phyloP scores from a whole-genome alignment of 306 rosid species.

The Vigna radiata region DNA sequence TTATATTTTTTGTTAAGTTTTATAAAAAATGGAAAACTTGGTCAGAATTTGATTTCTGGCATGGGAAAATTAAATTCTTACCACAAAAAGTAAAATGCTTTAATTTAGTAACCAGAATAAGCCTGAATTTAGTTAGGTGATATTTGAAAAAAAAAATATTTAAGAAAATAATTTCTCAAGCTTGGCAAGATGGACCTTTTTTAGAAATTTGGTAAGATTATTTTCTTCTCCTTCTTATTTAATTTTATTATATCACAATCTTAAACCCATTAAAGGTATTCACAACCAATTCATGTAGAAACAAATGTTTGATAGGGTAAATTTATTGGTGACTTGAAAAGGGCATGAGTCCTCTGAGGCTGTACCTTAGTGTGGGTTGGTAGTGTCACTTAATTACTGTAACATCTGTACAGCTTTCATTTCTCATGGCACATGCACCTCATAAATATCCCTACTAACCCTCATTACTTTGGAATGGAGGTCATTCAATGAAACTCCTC shows the following conservation, averaged over 20 bases:
- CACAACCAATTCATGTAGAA: neutral
- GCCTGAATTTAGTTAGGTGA: too few relatives aligned
- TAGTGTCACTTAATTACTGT: conserved; percentile 45
- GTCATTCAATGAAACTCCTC: conserved; percentile 44
- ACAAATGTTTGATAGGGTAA: conserved; percentile 16
- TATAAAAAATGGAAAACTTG: too few relatives aligned
- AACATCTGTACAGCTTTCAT: conserved; percentile 54
- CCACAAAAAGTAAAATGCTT: too few relatives aligned
- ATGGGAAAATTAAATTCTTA: too few relatives aligned
- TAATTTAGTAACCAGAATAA: too few relatives aligned
- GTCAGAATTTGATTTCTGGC: too few relatives aligned
- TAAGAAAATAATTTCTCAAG: neutral
- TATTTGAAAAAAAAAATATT: too few relatives aligned
- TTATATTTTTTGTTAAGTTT: too few relatives aligned
- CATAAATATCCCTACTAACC: conserved; percentile 60
- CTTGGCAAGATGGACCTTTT: too few relatives aligned
- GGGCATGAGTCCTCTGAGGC: conserved; percentile 27
- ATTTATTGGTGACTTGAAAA: conserved; percentile 38
- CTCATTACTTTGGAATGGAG: conserved; percentile 35
- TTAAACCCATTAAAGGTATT: neutral
- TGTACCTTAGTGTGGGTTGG: conserved; percentile 36
- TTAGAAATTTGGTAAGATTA: too few relatives aligned
- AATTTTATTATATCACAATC: neutral
- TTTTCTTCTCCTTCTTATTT: too few relatives aligned
- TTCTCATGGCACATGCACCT: conserved; percentile 69